Evolutionary conservation across 208 protist species (phyloP), one percentile per base, ranked within the genome.

Genomic region (Trypanosoma cruzi): DNA sequence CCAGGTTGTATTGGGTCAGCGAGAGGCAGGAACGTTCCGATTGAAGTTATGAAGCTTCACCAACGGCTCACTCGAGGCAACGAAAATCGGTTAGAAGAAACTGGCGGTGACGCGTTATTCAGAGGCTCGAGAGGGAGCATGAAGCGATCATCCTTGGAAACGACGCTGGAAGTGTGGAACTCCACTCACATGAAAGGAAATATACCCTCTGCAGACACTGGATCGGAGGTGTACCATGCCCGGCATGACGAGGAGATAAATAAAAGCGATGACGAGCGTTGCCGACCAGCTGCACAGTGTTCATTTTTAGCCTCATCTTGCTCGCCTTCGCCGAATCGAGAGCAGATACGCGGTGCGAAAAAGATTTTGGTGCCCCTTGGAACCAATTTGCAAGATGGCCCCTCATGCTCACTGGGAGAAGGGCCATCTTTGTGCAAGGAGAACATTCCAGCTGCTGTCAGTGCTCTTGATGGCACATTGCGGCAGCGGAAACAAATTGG

Each of bases 181-280:
- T 34, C 53, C 53, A 7, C 7, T 18, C 26, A 57, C 22, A 1
- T 36, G 26, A 6, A n/a, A 57, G 20, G 2, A 31, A 36, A 13
- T n/a, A 24, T 16, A 34, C 22, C 36, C n/a, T 10, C 36, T 13
- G 20, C 37, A 16, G 28, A 70, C 22, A 28, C 42, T 10, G 22
- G 26, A 13, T 36, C 54, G 0, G 65, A 63, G 42, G 16, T 37
- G 0, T 71, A 46, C 31, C 18, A 29, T 32, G 56, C 56, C 10
- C 66, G 31, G 31, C 44, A 31, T 44, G 57, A 71, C 28, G 29
- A 8, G 1, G 22, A 37, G 24, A 28, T 46, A 11, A 64, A 64
- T 56, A 0, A 46, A 26, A 42, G 57, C n/a, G 56, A 71, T 32
- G 64, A 64, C 28, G 56, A 36, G 29, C 4, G 40, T 8, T 44